Conservation (phyloP, 208 protist species). For the Leptomonas seymouri region DNA sequence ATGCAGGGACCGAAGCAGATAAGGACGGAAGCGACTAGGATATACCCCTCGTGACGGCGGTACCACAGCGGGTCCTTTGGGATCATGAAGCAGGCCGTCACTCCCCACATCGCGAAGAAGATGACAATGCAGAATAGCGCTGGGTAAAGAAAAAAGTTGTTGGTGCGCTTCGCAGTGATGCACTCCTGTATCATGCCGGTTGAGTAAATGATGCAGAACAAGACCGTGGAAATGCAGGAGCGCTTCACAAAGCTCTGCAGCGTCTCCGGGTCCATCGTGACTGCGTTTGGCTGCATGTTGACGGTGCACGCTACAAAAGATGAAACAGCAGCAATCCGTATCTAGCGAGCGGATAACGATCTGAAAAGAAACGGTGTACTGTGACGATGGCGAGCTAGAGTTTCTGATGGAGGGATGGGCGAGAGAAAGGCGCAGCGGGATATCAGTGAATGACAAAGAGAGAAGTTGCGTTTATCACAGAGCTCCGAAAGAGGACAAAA, state of each 20-base stretch:
- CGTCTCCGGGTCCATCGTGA: constrained; percentile 32
- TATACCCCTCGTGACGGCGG: constrained; percentile 56
- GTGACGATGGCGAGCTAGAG: no score
- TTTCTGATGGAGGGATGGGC: no score
- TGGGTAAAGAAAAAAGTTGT: constrained; percentile 45
- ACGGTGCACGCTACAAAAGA: background rate
- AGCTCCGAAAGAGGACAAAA: no score
- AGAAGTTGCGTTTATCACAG: no score
- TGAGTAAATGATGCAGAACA: constrained; percentile 40
- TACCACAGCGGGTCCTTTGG: constrained; percentile 66
- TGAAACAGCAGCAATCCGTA: constrained; percentile 3
- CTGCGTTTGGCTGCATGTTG: constrained; percentile 34
- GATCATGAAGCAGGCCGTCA: constrained; percentile 55
- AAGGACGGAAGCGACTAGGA: constrained; percentile 34
- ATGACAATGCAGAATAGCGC: constrained; percentile 51
- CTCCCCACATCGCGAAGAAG: constrained; percentile 77
- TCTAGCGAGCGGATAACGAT: no score
- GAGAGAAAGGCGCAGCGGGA: no score
- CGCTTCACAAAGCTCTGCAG: constrained; percentile 28
- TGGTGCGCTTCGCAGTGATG: constrained; percentile 42
- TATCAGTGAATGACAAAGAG: no score
- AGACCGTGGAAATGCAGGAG: constrained; percentile 17
- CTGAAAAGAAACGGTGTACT: no score
- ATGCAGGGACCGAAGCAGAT: constrained; percentile 27
- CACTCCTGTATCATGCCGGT: constrained; percentile 57